Conservation (phyloP, 2,329 filamentous ascomycete genomes). For the Fusarium mangiferae region DNA sequence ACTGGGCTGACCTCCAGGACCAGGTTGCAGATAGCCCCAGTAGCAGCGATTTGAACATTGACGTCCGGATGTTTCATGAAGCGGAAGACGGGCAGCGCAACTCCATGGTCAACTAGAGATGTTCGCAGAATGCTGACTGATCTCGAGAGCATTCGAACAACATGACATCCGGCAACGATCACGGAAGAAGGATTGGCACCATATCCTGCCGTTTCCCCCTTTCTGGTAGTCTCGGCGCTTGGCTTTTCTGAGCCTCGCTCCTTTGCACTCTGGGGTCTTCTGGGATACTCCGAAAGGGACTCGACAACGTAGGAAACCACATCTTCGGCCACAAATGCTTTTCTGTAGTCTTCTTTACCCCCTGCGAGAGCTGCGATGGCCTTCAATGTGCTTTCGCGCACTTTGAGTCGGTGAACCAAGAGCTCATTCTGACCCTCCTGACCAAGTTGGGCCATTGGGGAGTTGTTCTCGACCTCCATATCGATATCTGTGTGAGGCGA, state of each 20-base stretch:
- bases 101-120: conserved; percentile 84
- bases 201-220: conserved; percentile 59
- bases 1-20: conserved; percentile 91
- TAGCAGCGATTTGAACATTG: conserved; percentile 87
- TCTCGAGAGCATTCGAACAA: conserved; percentile 82
- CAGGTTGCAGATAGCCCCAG: conserved; percentile 85
- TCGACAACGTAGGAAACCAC: conserved; percentile 84
- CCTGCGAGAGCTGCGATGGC: conserved; percentile 85
- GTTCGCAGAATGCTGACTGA: conserved; percentile 88
- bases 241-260: conserved; percentile 54
- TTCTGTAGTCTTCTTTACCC: conserved; percentile 85
- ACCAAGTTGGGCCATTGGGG: conserved; percentile 63
- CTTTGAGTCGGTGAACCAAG: conserved; percentile 75
- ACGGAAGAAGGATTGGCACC: conserved; percentile 81
- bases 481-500: conserved; percentile 51
- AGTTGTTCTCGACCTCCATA: conserved; percentile 48
- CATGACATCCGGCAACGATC: conserved; percentile 85
- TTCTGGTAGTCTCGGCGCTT: conserved; percentile 46
- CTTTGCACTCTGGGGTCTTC: conserved; percentile 58
- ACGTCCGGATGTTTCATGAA: conserved; percentile 80
- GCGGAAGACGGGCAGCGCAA: conserved; percentile 79
- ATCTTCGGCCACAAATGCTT: conserved; percentile 84
- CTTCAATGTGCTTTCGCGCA: conserved; percentile 79
- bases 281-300: conserved; percentile 71
- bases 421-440: conserved; percentile 67